Percentiles rank a stretch among this genome's conserved stretches.
Conservation (phyloP, 2,329 filamentous ascomycete species). For the Arachnopeziza araneosa region DNA sequence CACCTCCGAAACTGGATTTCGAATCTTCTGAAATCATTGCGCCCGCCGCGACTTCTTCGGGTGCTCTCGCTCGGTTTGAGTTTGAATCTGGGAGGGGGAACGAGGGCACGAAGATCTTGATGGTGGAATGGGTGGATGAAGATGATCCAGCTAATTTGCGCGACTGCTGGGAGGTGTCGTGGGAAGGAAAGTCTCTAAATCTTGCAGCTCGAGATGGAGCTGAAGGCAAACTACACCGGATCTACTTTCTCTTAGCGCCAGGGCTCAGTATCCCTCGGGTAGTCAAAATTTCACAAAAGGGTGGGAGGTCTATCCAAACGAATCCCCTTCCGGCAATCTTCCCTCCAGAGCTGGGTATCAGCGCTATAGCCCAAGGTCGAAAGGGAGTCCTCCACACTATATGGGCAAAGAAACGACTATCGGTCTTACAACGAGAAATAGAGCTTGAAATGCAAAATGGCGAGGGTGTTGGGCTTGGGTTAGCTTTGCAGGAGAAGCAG, state of each 20-base stretch:
- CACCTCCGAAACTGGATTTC: background rate
- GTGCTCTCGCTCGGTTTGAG: conserved; percentile 77
- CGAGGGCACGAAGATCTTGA: conserved; percentile 83
- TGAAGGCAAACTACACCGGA: conserved; percentile 42
- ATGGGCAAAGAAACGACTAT: conserved; percentile 80
- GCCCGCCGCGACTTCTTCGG: conserved; percentile 28
- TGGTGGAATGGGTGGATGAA: conserved; percentile 81
- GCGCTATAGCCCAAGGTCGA: conserved; percentile 60
- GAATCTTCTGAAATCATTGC: background rate
- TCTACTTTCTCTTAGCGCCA: conserved; percentile 74
- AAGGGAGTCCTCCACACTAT: conserved; percentile 79
- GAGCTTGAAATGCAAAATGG: conserved; percentile 67
- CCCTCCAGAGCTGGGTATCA: conserved; percentile 65
- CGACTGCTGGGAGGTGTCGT: conserved; percentile 74
- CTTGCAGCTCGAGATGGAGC: conserved; percentile 43
- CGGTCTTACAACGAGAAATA: conserved; percentile 72
- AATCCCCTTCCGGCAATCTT: conserved; percentile 87
- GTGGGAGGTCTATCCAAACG: conserved; percentile 47
- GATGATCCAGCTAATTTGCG: conserved; percentile 35
- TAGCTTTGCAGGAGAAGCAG: conserved; percentile 75
- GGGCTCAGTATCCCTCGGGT: conserved; percentile 65
- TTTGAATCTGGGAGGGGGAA: conserved; percentile 73
- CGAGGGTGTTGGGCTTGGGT: conserved; percentile 78
- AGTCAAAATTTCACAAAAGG: conserved; percentile 55
- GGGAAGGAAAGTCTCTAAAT: conserved; percentile 73